Conservation (phyloP, 768 basidiomycete species). For the Austroboletus festivus region DNA sequence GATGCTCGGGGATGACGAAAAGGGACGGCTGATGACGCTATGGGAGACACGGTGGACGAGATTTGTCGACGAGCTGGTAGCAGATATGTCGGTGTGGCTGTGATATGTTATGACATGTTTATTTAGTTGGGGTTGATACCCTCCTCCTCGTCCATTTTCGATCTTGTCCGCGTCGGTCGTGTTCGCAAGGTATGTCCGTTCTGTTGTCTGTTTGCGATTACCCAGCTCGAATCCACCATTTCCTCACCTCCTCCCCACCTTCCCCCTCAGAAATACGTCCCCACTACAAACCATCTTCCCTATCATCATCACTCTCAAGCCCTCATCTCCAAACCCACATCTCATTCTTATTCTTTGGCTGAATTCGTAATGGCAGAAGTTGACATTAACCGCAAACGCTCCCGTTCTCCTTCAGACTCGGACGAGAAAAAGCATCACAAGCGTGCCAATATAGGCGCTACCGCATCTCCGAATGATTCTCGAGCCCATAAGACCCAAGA, state of each 20-base stretch:
- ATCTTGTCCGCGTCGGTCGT: conserved; percentile 1
- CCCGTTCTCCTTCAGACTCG: conserved; percentile 80
- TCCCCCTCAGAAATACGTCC: conserved; percentile 49
- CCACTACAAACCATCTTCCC: conserved; percentile 39
- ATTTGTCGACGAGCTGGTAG: conserved; percentile 39
- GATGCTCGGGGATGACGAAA: conserved; percentile 45
- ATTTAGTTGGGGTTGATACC: conserved; percentile 5
- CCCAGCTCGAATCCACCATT: conserved; percentile 56
- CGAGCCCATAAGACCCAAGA: conserved; percentile 45
- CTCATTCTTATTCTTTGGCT: conserved; percentile 40
- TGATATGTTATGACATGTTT: conserved; percentile 20
- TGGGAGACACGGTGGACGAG: conserved; percentile 51
- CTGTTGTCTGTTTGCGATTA: conserved; percentile 33
- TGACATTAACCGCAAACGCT: conserved; percentile 81
- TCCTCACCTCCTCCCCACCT: conserved; percentile 53
- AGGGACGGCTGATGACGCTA: conserved; percentile 36
- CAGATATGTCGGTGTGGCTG: conserved; percentile 19
- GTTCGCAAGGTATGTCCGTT: conserved; percentile 35
- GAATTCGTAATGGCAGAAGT: conserved; percentile 81
- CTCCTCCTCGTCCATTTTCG: not conserved
- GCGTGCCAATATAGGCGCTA: conserved; percentile 78
- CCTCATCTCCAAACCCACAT: conserved; percentile 42
- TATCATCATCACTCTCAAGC: conserved; percentile 42
- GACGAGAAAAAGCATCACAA: conserved; percentile 79
- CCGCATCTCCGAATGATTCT: conserved; percentile 61